Conservation (phyloP, 176 grass and related monocot genomes). For the Eremochloa ophiuroides region DNA sequence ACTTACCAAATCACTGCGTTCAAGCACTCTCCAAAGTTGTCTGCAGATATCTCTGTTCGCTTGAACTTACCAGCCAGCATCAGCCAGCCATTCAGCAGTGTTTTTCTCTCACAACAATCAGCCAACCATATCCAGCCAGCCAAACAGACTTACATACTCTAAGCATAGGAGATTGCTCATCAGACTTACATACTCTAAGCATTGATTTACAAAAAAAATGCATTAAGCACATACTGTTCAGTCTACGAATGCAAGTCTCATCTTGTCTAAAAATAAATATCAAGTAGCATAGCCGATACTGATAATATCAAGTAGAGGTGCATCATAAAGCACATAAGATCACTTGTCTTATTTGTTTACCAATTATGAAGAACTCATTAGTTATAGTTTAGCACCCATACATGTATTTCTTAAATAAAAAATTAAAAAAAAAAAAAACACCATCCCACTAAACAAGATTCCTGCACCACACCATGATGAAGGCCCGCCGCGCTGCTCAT, state of each 20-base stretch:
- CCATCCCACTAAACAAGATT: too few species aligned
- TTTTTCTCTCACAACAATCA: too few species aligned
- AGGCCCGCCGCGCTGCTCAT: constrained; percentile 64
- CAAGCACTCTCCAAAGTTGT: constrained; percentile 96
- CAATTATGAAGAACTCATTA: too few species aligned
- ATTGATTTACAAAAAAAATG: neutral
- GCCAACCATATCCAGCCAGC: too few species aligned
- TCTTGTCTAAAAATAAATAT: neutral
- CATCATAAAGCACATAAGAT: constrained; percentile 22
- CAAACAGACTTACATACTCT: constrained; percentile 84
- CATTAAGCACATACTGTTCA: neutral
- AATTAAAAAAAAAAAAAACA: too few species aligned
- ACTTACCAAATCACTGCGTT: constrained; percentile 86
- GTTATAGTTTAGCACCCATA: too few species aligned
- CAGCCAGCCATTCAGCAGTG: too few species aligned
- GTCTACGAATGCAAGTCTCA: neutral
- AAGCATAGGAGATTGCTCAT: constrained; percentile 22
- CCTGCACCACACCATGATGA: constrained; percentile 83
- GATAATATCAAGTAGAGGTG: neutral
- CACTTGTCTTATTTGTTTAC: too few species aligned
- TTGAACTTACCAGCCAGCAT: too few species aligned
- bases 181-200: neutral
- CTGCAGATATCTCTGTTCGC: constrained; percentile 99
- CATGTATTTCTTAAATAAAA: too few species aligned
- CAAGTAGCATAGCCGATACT: too few species aligned